Percentiles rank a stretch among this genome's conserved stretches.
Conservation (phyloP, 164 flowering plant genomes). For the Protea cynaroides region DNA sequence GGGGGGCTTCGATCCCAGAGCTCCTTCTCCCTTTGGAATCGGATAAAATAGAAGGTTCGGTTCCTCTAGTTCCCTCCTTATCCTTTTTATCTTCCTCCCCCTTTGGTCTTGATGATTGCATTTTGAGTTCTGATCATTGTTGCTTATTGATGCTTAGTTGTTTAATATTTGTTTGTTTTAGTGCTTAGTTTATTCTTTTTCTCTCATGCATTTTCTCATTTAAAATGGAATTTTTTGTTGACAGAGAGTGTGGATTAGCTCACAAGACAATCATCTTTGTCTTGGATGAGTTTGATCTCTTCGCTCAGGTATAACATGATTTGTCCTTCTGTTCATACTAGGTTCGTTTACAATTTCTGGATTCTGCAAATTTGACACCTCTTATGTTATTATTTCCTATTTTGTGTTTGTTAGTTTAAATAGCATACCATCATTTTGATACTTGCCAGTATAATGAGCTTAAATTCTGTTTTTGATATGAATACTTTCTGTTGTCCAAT, state of each 20-base stretch:
- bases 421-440: neutral
- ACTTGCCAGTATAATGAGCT: neutral
- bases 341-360: neutral
- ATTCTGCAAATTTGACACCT: neutral
- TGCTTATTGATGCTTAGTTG: neutral
- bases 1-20: too few species aligned
- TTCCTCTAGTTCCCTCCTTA: too few species aligned
- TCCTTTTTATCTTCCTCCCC: neutral
- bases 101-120: neutral
- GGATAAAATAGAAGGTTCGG: too few species aligned
- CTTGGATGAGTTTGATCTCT: conserved; percentile 89
- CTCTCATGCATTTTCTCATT: conserved; percentile 1
- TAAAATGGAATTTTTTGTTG: conserved; percentile 8
- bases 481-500: neutral
- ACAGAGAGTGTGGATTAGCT: conserved; percentile 91
- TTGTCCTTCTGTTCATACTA: neutral
- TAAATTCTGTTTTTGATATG: neutral
- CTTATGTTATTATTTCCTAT: neutral
- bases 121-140: neutral
- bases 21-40: too few species aligned
- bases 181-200: neutral
- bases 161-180: neutral
- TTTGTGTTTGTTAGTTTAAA: neutral
- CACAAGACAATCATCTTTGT: conserved; percentile 87
- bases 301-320: conserved; percentile 60